phyloP scores from a whole-genome alignment of 768 basidiomycete species.

The Xerocomellus intermedius region DNA sequence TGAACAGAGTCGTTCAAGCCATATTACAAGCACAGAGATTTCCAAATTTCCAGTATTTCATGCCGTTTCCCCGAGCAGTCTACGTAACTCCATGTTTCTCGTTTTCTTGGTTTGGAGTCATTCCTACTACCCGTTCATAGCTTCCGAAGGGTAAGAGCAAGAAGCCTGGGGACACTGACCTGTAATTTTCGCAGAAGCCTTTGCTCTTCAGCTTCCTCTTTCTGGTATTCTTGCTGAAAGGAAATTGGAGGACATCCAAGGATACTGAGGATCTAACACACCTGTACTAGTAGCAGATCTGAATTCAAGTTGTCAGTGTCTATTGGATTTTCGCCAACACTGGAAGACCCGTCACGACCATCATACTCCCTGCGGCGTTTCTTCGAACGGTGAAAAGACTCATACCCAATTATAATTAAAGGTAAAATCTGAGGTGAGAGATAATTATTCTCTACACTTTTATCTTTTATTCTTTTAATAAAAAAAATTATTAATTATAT shows the following conservation, averaged over 20 bases:
- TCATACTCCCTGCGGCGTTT: background rate
- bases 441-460: too few species aligned
- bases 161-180: background rate
- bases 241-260: background rate
- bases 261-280: background rate
- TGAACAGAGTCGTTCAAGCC: constrained; percentile 64
- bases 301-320: too few species aligned
- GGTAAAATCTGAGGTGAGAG: too few species aligned
- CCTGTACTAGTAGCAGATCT: constrained; percentile 1
- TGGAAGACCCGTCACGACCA: background rate
- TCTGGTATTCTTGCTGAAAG: constrained; percentile 7
- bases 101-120: constrained; percentile 3
- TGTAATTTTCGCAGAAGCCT: constrained; percentile 13
- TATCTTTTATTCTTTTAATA: too few species aligned
- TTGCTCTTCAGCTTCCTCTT: constrained; percentile 14
- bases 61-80: constrained; percentile 7
- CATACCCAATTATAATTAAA: too few species aligned
- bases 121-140: background rate
- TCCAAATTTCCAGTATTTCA: constrained; percentile 20
- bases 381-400: background rate
- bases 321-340: background rate
- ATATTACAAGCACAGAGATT: constrained; percentile 61
- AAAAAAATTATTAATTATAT: too few species aligned
- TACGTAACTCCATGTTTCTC: constrained; percentile 11
- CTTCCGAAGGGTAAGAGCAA: background rate